Conservation (phyloP, 2,329 filamentous ascomycete genomes). For the Eurotiales sp. region DNA sequence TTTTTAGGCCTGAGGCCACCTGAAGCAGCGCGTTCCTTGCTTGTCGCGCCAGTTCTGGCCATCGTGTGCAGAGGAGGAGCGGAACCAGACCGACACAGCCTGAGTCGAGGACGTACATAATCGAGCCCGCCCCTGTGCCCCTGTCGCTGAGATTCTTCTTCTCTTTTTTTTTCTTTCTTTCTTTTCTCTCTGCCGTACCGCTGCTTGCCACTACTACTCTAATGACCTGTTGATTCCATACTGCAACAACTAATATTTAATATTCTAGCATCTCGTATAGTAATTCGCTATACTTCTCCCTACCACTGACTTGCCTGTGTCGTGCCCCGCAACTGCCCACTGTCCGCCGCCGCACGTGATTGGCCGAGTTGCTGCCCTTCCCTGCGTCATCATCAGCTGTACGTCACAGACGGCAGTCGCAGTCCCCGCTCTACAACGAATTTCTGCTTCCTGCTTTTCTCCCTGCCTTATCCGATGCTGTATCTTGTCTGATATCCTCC, state of each 20-base stretch:
- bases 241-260: not conserved
- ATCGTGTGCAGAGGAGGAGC: not conserved
- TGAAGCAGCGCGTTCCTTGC: not conserved
- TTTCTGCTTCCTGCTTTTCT: not conserved
- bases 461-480: not conserved
- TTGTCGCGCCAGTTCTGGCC: not conserved
- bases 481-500: not conserved
- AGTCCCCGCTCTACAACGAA: constrained; percentile 3
- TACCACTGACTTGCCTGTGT: no score
- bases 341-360: not conserved
- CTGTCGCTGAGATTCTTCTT: no score
- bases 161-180: not conserved
- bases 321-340: not conserved
- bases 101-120: constrained; percentile 1
- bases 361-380: not conserved
- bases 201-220: not conserved
- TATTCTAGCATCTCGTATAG: not conserved
- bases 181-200: not conserved
- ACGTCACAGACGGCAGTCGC: constrained; percentile 18
- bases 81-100: not conserved
- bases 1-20: not conserved
- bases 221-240: no score
- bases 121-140: not conserved
- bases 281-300: not conserved
- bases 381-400: constrained; percentile 21